A percentile compares a stretch with the other conserved stretches of the same genome.
These are phyloP conservation scores for Albophoma yamanashiensis DNA, from an alignment of 2,329 filamentous ascomycete genomes.

Conservation along the genomic window DNA sequence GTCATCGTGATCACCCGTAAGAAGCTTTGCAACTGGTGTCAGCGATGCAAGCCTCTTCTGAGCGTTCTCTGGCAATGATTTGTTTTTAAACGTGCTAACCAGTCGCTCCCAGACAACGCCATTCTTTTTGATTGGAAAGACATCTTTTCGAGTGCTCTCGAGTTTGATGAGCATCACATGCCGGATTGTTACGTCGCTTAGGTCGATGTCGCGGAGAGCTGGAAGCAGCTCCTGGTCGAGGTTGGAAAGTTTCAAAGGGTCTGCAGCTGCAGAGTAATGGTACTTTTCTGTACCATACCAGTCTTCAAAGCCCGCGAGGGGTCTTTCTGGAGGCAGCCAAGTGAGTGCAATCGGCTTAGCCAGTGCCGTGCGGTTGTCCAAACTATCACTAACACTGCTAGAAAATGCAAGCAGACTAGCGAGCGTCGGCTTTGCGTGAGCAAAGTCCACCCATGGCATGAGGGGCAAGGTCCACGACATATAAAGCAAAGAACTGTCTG, in stretches of 20 bases:
- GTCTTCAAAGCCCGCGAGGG: conserved; percentile 13
- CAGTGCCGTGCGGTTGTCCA: conserved; percentile 13
- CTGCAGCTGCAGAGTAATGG: conserved; percentile 22
- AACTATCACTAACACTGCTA: neutral
- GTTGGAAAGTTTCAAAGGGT: conserved; percentile 29
- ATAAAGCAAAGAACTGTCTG: conserved; percentile 18
- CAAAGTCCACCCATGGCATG: conserved; percentile 20
- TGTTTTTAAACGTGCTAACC: conserved; percentile 1
- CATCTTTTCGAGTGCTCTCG: conserved; percentile 31
- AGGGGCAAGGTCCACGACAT: conserved; percentile 22
- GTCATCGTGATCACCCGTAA: conserved; percentile 22
- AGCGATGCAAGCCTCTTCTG: conserved; percentile 14
- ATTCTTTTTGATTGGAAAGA: conserved; percentile 30
- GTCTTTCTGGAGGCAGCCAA: conserved; percentile 15
- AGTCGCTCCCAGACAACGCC: conserved; percentile 24
- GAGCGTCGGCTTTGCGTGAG: conserved; percentile 16
- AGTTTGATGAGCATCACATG: conserved; percentile 29
- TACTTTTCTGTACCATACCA: conserved; percentile 13
- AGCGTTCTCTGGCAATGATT: conserved; percentile 20
- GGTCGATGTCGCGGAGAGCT: conserved; percentile 10
- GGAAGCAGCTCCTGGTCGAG: conserved; percentile 20
- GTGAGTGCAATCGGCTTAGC: conserved; percentile 8
- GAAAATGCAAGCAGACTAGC: conserved; percentile 7
- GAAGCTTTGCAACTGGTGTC: conserved; percentile 18
- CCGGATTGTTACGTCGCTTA: conserved; percentile 22